Evolutionary conservation across 306 rosid species (phyloP).

Genomic region (Amphicarpaea edgeworthii): DNA sequence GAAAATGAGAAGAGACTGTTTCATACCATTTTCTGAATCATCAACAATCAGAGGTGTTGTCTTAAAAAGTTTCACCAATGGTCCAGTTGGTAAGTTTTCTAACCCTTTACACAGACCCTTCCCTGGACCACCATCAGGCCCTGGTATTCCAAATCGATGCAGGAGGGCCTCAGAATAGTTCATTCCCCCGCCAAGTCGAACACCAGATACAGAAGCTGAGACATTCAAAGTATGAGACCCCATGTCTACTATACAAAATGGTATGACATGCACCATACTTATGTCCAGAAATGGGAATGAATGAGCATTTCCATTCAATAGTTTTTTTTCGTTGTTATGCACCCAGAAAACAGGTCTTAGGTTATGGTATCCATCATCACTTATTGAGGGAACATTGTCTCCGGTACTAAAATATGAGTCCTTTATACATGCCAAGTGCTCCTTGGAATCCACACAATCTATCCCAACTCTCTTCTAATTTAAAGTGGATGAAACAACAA

Average conservation of each 20-base stretch:
- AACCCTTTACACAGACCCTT: conserved; percentile 73
- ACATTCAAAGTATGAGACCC: conserved; percentile 82
- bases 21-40: conserved; percentile 65
- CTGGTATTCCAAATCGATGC: conserved; percentile 89
- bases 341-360: conserved; percentile 92
- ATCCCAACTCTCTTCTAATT: conserved; percentile 77
- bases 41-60: conserved; percentile 55
- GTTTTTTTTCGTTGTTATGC: conserved; percentile 53
- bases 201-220: conserved; percentile 83
- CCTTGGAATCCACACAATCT: conserved; percentile 72
- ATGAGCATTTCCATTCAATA: conserved; percentile 52
- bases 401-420: conserved; percentile 44
- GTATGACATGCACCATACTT: conserved; percentile 71
- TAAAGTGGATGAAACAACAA: conserved; percentile 81
- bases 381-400: conserved; percentile 57
- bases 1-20: conserved; percentile 41
- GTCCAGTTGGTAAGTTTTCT: conserved; percentile 79
- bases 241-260: conserved; percentile 68
- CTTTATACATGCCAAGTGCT: conserved; percentile 52
- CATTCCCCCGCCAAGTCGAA: conserved; percentile 97
- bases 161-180: conserved; percentile 85
- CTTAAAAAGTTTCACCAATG: conserved; percentile 74
- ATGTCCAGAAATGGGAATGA: conserved; percentile 70
- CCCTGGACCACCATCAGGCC: conserved; percentile 93
- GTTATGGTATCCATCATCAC: conserved; percentile 66